Conservation (phyloP, 2,329 filamentous ascomycete species). For the Acrocalymma vagum region DNA sequence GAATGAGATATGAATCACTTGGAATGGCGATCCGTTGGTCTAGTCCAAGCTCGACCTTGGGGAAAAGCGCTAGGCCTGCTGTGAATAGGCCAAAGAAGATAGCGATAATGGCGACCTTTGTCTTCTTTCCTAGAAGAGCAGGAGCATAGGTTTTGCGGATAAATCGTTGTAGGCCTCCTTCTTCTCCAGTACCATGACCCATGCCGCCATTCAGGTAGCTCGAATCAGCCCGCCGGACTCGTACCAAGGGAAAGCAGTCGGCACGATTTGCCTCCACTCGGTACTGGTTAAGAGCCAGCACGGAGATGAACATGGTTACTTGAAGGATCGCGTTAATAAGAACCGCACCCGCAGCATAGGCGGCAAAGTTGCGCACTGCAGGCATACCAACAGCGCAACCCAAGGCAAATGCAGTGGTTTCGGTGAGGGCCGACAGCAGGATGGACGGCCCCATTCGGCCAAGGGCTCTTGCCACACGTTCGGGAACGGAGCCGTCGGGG, state of each 20-base stretch:
- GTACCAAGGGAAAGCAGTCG: slow-evolving; percentile 91
- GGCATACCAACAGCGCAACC: slow-evolving; percentile 97
- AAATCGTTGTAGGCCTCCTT: slow-evolving; percentile 83
- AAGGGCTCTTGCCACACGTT: slow-evolving; percentile 85
- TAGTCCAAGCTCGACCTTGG: slow-evolving; percentile 83
- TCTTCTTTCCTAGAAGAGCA: slow-evolving; percentile 77
- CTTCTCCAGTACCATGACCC: slow-evolving; percentile 79
- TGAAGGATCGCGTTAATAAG: slow-evolving; percentile 97
- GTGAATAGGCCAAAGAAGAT: slow-evolving; percentile 90
- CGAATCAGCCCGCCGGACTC: slow-evolving; percentile 76
- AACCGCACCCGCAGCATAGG: slow-evolving; percentile 94
- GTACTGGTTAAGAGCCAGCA: slow-evolving; percentile 88
- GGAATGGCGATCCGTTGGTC: slow-evolving; percentile 96
- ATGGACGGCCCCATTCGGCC: slow-evolving; percentile 98
- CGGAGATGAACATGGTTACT: slow-evolving; percentile 95
- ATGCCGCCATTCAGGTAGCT: slow-evolving; percentile 71
- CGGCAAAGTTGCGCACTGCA: slow-evolving; percentile 94
- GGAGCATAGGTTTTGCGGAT: slow-evolving; percentile 93
- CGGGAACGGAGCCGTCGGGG: slow-evolving; percentile 86
- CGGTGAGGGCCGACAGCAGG: slow-evolving; percentile 90
- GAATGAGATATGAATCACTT: slow-evolving; percentile 91
- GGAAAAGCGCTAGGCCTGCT: slow-evolving; percentile 83
- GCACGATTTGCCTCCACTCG: slow-evolving; percentile 88
- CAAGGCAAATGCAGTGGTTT: slow-evolving; percentile 91
- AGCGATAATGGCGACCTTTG: slow-evolving; percentile 78